Conservation (phyloP, 2,329 filamentous ascomycete species). For the Penicillium sp. region DNA sequence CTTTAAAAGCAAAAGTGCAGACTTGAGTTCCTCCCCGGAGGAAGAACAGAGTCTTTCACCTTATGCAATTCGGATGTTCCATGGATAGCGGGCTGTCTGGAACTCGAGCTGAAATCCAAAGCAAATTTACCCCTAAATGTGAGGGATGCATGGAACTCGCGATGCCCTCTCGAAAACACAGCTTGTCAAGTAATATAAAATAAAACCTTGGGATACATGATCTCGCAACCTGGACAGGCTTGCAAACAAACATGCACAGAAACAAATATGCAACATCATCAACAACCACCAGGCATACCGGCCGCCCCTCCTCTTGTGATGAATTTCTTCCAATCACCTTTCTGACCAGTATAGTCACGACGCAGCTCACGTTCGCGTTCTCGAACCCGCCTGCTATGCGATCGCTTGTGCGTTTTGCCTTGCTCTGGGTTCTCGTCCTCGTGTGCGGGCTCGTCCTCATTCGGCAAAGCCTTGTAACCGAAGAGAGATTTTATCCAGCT, state of each 20-base stretch:
- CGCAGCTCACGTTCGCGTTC: conserved; percentile 5
- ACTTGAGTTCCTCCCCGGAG: not conserved
- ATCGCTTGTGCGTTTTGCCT: not conserved
- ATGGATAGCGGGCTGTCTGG: not conserved
- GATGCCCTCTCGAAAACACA: not conserved
- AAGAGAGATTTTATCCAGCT: not conserved
- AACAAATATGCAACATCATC: not conserved
- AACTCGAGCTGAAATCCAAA: not conserved
- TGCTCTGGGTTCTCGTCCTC: not conserved
- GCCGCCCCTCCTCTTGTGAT: not conserved
- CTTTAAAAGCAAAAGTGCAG: conserved; percentile 4
- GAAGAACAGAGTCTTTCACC: not conserved
- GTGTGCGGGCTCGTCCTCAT: not conserved
- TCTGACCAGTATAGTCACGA: conserved; percentile 1
- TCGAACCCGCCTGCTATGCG: conserved; percentile 4
- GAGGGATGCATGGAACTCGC: too few relatives aligned
- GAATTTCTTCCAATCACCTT: conserved; percentile 4
- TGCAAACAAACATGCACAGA: not conserved
- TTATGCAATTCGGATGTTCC: not conserved
- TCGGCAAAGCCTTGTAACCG: not conserved
- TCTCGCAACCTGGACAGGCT: not conserved
- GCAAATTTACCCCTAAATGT: not conserved
- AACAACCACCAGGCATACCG: not conserved
- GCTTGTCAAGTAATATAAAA: not conserved
- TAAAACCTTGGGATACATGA: not conserved